Evolutionary conservation across 768 basidiomycete species (phyloP).

Genomic region (Boletus sp.): DNA sequence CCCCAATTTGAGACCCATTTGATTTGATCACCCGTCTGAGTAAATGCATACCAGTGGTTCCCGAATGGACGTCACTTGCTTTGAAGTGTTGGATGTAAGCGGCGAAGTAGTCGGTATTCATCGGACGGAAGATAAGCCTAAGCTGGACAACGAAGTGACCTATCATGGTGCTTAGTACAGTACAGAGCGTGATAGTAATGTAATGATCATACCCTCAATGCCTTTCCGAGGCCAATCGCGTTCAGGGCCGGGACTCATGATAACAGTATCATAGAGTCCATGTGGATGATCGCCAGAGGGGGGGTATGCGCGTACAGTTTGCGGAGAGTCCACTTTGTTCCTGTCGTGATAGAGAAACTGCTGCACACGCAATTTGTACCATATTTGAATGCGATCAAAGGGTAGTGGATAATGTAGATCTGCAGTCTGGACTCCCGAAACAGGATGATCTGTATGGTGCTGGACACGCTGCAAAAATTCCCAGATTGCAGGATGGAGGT

Average conservation of each 20-base stretch:
- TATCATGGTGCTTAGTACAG: not conserved
- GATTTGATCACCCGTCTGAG: not conserved
- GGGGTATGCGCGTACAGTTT: not conserved
- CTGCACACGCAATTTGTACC: not conserved
- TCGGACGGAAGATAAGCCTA: not conserved
- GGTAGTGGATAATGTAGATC: not conserved
- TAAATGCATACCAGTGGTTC: not conserved
- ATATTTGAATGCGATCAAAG: not conserved
- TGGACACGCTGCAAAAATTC: not conserved
- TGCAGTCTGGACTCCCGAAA: not conserved
- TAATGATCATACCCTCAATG: not conserved
- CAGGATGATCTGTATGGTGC: not conserved
- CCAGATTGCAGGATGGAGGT: not conserved
- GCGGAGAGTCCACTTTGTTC: not conserved
- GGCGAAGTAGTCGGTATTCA: not conserved
- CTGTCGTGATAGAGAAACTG: not conserved
- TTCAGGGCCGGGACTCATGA: not conserved
- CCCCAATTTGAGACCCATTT: not conserved
- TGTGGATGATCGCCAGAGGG: not conserved
- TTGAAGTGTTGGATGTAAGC: not conserved
- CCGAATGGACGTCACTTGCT: not conserved
- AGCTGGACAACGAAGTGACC: not conserved
- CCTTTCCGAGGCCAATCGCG: not conserved
- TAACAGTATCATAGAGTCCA: not conserved
- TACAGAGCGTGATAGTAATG: not conserved